phyloP scores from a whole-genome alignment of 352 stramenopile genomes.

The Phytopythium oedochilum region DNA sequence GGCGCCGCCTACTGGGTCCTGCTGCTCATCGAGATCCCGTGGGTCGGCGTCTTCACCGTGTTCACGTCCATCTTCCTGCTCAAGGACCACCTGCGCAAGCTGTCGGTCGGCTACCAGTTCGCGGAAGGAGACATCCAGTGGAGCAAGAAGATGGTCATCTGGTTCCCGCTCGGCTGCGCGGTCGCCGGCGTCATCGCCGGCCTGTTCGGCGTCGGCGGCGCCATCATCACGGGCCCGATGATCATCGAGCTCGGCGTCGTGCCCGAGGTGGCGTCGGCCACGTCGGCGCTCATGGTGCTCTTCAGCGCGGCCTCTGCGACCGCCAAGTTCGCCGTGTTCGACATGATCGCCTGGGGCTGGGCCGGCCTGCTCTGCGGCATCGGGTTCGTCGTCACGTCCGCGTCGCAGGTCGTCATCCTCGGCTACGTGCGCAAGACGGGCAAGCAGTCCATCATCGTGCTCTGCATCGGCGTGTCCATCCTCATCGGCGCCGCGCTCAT shows the following conservation, averaged over 20 bases:
- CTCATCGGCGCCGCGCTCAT: slow-evolving; percentile 38
- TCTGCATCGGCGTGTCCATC: slow-evolving; percentile 46
- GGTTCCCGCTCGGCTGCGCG: slow-evolving; percentile 32
- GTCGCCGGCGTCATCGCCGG: slow-evolving; percentile 42
- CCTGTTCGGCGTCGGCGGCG: slow-evolving; percentile 50
- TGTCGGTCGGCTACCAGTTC: slow-evolving; percentile 31
- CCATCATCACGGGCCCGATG: slow-evolving; percentile 25
- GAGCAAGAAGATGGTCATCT: slow-evolving; percentile 36
- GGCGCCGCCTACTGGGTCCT: slow-evolving; percentile 45
- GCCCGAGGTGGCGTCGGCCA: slow-evolving; percentile 36
- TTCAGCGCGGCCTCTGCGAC: slow-evolving; percentile 51
- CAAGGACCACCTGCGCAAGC: slow-evolving; percentile 35
- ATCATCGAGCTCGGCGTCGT: slow-evolving; percentile 29
- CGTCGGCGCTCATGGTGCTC: slow-evolving; percentile 37
- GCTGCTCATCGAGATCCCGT: slow-evolving; percentile 47
- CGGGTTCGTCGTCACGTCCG: slow-evolving; percentile 40
- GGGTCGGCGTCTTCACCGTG: slow-evolving; percentile 41
- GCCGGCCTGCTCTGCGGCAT: slow-evolving; percentile 28
- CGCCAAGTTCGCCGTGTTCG: slow-evolving; percentile 50
- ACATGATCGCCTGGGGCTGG: slow-evolving; percentile 57
- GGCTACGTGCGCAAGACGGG: slow-evolving; percentile 46
- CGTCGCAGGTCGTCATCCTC: slow-evolving; percentile 43
- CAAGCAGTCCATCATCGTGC: slow-evolving; percentile 53
- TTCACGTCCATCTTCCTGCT: slow-evolving; percentile 20
- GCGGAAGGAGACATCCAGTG: slow-evolving; percentile 37